phyloP scores from a whole-genome alignment of 1,139 yeast species.

The Candida labiduridarum region DNA sequence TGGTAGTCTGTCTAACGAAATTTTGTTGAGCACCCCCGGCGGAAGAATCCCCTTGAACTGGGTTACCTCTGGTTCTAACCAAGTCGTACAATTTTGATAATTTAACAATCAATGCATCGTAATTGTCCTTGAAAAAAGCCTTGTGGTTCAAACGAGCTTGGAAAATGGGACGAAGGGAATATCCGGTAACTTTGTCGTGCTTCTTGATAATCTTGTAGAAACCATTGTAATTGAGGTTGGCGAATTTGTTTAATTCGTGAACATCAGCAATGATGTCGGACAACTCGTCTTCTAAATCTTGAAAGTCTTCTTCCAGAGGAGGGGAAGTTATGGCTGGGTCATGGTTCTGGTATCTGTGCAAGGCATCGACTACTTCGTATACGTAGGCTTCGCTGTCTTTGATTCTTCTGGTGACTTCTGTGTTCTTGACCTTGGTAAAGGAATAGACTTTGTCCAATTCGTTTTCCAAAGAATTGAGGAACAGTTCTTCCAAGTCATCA shows the following conservation, averaged over 20 bases:
- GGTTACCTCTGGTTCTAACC: slow-evolving; percentile 94
- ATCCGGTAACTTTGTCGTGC: slow-evolving; percentile 89
- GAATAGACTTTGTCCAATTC: slow-evolving; percentile 91
- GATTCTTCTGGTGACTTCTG: slow-evolving; percentile 81
- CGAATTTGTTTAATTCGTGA: slow-evolving; percentile 92
- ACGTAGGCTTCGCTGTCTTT: slow-evolving; percentile 77
- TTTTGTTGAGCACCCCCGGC: slow-evolving; percentile 98
- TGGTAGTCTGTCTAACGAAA: slow-evolving; percentile 96
- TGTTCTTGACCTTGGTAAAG: slow-evolving; percentile 83
- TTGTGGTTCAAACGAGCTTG: slow-evolving; percentile 90
- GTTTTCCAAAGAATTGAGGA: slow-evolving; percentile 69
- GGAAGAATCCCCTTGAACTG: slow-evolving; percentile 88
- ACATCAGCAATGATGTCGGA: slow-evolving; percentile 96
- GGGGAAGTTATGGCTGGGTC: slow-evolving; percentile 29
- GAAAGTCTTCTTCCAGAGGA: slow-evolving; percentile 80
- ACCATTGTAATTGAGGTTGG: slow-evolving; percentile 91
- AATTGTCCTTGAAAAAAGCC: slow-evolving; percentile 94
- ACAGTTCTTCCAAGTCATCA: slow-evolving; percentile 76
- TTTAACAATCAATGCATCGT: slow-evolving; percentile 85
- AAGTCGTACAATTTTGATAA: slow-evolving; percentile 86
- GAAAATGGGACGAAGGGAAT: slow-evolving; percentile 85
- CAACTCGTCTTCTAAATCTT: slow-evolving; percentile 86
- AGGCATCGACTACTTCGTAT: slow-evolving; percentile 57
- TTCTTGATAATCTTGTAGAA: slow-evolving; percentile 94
- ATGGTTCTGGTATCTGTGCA: slow-evolving; percentile 21